phyloP scores from a whole-genome alignment of 805 yeast genomes.

The Sporopachydermia lactativora region DNA sequence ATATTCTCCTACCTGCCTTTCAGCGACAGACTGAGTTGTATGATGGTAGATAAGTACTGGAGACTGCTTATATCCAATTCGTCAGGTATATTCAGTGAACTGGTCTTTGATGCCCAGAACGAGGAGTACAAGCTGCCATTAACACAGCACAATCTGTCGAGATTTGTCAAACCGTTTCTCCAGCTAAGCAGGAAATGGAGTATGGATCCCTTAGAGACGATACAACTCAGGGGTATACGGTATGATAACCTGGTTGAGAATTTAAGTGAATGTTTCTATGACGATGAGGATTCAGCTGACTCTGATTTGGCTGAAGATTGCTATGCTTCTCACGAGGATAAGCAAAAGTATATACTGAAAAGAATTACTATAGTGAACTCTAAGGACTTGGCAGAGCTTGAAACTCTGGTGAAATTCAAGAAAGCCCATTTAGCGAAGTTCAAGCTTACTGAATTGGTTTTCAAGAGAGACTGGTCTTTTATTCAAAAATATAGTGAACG shows the following conservation, averaged over 20 bases:
- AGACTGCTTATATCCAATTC: slow-evolving; percentile 3
- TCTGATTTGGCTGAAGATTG: background rate
- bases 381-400: background rate
- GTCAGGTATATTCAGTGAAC: slow-evolving; percentile 23
- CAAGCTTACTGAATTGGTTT: background rate
- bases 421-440: background rate
- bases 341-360: background rate
- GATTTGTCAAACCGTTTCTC: background rate
- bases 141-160: background rate
- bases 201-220: background rate
- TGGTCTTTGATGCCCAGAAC: slow-evolving; percentile 23
- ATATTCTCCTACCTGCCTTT: background rate
- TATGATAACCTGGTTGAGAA: background rate
- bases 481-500: background rate
- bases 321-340: background rate
- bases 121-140: background rate
- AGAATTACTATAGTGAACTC: background rate
- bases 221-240: no score
- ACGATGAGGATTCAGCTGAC: background rate
- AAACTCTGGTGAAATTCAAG: background rate
- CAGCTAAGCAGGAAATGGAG: background rate
- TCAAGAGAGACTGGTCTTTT: background rate
- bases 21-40: slow-evolving; percentile 2
- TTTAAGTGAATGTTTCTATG: background rate
- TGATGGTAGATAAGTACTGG: background rate